A percentile compares a stretch with the other conserved stretches of the same genome.
These are phyloP conservation scores for Sambucus nigra DNA, from an alignment of 129 eudicot species.

Conservation along the genomic window DNA sequence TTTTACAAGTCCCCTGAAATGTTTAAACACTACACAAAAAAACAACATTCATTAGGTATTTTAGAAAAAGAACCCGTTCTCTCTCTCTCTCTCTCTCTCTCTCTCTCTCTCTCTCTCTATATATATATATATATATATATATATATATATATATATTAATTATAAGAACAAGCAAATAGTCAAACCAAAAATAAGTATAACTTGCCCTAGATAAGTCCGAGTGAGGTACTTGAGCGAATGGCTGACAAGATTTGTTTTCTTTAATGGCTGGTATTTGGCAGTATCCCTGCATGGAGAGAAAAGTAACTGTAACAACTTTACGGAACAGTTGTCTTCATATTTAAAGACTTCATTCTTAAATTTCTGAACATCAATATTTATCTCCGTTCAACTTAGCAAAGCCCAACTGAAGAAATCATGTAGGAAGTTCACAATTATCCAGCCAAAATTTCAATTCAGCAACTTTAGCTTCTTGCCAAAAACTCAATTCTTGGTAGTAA, in stretches of 20 bases:
- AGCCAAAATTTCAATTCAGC: neutral
- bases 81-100: too few species aligned
- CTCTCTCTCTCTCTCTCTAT: too few species aligned
- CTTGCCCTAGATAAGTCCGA: conserved; percentile 62
- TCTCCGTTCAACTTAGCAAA: neutral
- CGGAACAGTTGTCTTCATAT: neutral
- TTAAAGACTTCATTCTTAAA: neutral
- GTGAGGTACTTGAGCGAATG: conserved; percentile 72
- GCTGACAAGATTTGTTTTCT: conserved; percentile 59
- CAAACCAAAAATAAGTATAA: conserved; percentile 6
- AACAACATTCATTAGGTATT: too few species aligned
- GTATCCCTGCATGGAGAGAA: conserved; percentile 48
- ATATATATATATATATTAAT: neutral
- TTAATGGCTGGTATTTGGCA: conserved; percentile 48
- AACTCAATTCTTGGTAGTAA: neutral
- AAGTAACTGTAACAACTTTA: conserved; percentile 7
- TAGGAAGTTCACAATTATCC: neutral
- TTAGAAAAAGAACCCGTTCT: too few species aligned
- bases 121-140: too few species aligned
- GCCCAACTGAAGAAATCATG: neutral
- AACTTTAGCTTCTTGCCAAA: neutral
- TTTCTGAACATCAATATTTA: neutral
- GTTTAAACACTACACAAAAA: too few species aligned
- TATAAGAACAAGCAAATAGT: neutral
- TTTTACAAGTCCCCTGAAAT: too few species aligned